Evolutionary conservation across 2,329 filamentous ascomycete genomes (phyloP), one percentile per base, ranked within the genome.

Genomic region (Pezicula rhizophila): DNA sequence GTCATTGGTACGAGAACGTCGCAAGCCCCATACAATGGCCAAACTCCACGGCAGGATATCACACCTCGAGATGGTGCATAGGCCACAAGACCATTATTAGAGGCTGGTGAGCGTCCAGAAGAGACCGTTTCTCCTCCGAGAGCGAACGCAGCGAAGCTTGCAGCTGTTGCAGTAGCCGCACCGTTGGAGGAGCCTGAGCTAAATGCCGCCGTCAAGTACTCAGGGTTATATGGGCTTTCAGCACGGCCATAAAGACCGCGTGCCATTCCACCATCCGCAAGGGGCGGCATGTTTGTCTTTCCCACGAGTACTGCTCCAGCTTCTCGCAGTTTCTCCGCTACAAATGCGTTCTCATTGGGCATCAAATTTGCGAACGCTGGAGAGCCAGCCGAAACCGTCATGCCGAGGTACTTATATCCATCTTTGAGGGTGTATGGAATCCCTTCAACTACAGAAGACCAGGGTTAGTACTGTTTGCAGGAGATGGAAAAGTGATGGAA

Each of bases 401-500:
- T 71, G 1, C 74, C 74, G 20, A 68, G 67, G 25, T 76, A 71
- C 53, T 74, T 78, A 65, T 75, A 80, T 55, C 70, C 75, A 56
- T 82, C 78, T 58, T 82, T 82, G 55, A 79, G 66, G 0, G 76
- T 78, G 50, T 70, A 80, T 0, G 78, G 77, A 6, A 82, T 78
- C 1, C 79, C 76, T 53, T 82, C 77, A 0, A 31, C 28, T 31
- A 11, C 28, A 31, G 28, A 31, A 31, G 28, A 31, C 28, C 28
- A 31, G 28, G 3, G 28, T 31, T 31, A 31, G 28, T 12, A 3
- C 4, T 31, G 8, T 3, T 11, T 31, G 8, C 8, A 10, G 4
- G 8, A 31, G 28, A 12, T 31, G 8, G 28, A 7, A 10, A 12
- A 31, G 28, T 31, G 28, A 12, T 31, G 28, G 28, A 23, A 23